phyloP scores from a whole-genome alignment of 441 rosid genomes.

The Eutrema salsugineum region DNA sequence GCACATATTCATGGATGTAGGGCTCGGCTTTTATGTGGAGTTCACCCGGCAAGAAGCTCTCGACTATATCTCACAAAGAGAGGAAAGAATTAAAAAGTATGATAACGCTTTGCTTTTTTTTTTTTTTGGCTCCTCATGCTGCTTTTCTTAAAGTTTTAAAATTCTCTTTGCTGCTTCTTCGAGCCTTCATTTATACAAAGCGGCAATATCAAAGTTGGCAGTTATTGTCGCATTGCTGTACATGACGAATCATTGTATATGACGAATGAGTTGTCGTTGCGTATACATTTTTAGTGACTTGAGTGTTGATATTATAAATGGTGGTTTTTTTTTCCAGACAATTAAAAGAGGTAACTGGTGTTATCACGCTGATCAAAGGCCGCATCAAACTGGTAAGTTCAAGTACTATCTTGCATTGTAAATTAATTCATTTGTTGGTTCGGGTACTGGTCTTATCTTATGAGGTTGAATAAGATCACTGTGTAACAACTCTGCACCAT shows the following conservation, averaged over 20 bases:
- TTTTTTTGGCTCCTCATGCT: neutral
- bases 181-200: neutral
- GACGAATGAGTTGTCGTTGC: neutral
- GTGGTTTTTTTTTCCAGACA: constrained; percentile 41
- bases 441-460: neutral
- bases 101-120: neutral
- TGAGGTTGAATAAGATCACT: neutral
- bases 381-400: constrained; percentile 67
- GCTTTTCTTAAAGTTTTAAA: neutral
- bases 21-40: constrained; percentile 84
- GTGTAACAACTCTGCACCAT: neutral
- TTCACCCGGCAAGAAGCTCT: constrained; percentile 87
- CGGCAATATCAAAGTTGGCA: neutral
- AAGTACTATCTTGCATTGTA: neutral
- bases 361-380: constrained; percentile 66
- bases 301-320: neutral
- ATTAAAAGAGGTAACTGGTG: constrained; percentile 54
- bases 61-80: constrained; percentile 52
- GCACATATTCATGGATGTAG: constrained; percentile 72
- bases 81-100: constrained; percentile 60
- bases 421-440: neutral
- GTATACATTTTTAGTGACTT: neutral
- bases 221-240: neutral
- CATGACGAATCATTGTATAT: neutral
- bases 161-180: neutral